Evolutionary conservation across 2,329 filamentous ascomycete genomes (phyloP).

Genomic region (Trichoderma polysporum): DNA sequence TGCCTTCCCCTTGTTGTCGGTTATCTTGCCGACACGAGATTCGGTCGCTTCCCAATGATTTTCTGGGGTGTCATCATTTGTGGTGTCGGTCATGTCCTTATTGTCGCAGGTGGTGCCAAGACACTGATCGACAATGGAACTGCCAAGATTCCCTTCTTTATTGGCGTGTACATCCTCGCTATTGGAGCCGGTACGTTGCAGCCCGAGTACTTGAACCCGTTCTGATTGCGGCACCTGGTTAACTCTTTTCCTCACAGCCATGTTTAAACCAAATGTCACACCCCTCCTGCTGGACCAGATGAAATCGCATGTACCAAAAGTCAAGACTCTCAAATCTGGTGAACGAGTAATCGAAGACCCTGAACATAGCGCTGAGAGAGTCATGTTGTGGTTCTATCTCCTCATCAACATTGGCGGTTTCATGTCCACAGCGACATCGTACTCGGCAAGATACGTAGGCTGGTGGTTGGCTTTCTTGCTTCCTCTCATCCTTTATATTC

Average conservation of each 20-base stretch:
- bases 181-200: constrained; percentile 60
- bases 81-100: constrained; percentile 66
- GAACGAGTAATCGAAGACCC: constrained; percentile 69
- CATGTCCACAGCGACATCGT: constrained; percentile 52
- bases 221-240: not conserved
- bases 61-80: constrained; percentile 67
- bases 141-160: constrained; percentile 56
- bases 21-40: constrained; percentile 65
- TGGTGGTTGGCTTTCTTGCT: constrained; percentile 50
- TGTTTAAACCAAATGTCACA: constrained; percentile 71
- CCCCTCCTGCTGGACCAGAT: constrained; percentile 68
- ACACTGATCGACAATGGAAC: constrained; percentile 45
- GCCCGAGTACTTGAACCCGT: not conserved
- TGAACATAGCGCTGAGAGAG: constrained; percentile 61
- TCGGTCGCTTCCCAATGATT: constrained; percentile 71
- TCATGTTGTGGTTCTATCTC: constrained; percentile 65
- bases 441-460: constrained; percentile 52
- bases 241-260: not conserved
- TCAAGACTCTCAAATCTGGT: constrained; percentile 45
- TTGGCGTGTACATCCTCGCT: constrained; percentile 55
- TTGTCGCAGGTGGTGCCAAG: constrained; percentile 59
- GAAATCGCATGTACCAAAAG: constrained; percentile 46
- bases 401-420: constrained; percentile 56
- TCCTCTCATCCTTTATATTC: constrained; percentile 40
- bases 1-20: constrained; percentile 54